Evolutionary conservation across 2,329 filamentous ascomycete species (phyloP).

Genomic region (Claviceps maximensis): DNA sequence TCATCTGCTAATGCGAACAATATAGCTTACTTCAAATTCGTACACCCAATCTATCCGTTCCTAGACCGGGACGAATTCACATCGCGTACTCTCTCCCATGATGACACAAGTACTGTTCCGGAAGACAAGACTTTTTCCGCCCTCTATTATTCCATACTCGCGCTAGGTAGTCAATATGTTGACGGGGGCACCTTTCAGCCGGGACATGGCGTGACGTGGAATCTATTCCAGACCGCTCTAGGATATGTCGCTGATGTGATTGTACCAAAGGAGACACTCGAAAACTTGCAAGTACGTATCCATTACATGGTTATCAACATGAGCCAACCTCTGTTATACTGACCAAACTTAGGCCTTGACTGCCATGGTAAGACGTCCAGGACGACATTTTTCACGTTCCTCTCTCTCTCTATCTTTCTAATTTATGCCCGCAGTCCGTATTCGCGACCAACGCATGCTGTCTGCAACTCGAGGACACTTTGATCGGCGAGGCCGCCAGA

Average conservation of each 20-base stretch:
- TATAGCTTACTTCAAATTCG: slow-evolving; percentile 21
- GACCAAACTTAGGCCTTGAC: slow-evolving; percentile 2
- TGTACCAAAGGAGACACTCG: slow-evolving; percentile 1
- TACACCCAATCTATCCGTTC: slow-evolving; percentile 25
- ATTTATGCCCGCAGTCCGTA: slow-evolving; percentile 16
- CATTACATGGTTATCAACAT: not conserved
- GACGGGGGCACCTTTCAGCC: slow-evolving; percentile 11
- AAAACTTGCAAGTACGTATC: slow-evolving; percentile 2
- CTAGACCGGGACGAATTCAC: slow-evolving; percentile 13
- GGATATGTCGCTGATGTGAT: slow-evolving; percentile 9
- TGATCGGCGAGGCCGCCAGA: slow-evolving; percentile 21
- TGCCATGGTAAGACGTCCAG: slow-evolving; percentile 3
- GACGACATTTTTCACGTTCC: too few species aligned
- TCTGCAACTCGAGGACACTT: slow-evolving; percentile 19
- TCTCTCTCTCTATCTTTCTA: not conserved
- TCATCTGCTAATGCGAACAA: not conserved
- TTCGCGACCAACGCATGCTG: slow-evolving; percentile 21
- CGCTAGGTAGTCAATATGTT: slow-evolving; percentile 21
- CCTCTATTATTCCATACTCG: slow-evolving; percentile 20
- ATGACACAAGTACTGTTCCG: not conserved
- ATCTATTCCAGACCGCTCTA: slow-evolving; percentile 10
- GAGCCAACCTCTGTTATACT: not conserved
- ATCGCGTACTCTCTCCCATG: not conserved
- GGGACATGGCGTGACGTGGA: slow-evolving; percentile 9
- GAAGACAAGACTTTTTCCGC: slow-evolving; percentile 16